Percentiles rank a stretch among this genome's conserved stretches.
Evolutionary conservation across 164 flowering plant genomes (phyloP).

Genomic region (Vitis labrusca): DNA sequence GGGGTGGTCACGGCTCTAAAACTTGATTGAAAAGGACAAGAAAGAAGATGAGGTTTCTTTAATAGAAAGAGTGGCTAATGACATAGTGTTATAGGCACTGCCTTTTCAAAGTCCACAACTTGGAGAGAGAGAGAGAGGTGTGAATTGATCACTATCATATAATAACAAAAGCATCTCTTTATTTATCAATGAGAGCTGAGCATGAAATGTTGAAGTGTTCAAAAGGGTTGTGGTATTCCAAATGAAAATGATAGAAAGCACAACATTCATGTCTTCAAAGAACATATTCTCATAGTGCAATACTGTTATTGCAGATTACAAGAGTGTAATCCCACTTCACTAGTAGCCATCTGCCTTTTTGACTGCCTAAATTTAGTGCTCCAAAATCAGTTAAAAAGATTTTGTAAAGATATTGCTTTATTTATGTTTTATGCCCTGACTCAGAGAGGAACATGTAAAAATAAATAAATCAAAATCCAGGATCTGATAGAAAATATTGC

Average conservation of each 20-base stretch:
- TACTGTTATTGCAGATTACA: not conserved
- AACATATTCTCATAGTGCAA: not conserved
- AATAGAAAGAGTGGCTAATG: not conserved
- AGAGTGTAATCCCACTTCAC: not conserved
- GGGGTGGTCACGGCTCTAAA: too few species aligned
- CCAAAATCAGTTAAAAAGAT: too few species aligned
- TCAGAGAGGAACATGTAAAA: too few species aligned
- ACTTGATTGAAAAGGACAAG: too few species aligned
- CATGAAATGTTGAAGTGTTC: not conserved
- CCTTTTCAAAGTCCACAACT: not conserved
- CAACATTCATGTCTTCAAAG: conserved; percentile 2
- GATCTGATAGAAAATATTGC: too few species aligned
- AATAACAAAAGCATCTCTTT: not conserved
- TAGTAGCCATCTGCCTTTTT: not conserved
- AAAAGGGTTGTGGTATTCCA: not conserved
- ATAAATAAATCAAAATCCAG: too few species aligned
- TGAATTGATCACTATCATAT: not conserved
- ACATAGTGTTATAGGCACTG: not conserved
- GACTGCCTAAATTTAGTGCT: not conserved
- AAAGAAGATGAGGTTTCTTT: not conserved
- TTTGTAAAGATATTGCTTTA: not conserved
- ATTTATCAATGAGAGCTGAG: not conserved
- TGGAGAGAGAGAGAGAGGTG: not conserved
- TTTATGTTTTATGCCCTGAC: too few species aligned
- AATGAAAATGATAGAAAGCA: conserved; percentile 8